Percentiles rank a stretch among this genome's conserved stretches.
phyloP scores from a whole-genome alignment of 1,139 yeast genomes.

The Candida smagusa region DNA sequence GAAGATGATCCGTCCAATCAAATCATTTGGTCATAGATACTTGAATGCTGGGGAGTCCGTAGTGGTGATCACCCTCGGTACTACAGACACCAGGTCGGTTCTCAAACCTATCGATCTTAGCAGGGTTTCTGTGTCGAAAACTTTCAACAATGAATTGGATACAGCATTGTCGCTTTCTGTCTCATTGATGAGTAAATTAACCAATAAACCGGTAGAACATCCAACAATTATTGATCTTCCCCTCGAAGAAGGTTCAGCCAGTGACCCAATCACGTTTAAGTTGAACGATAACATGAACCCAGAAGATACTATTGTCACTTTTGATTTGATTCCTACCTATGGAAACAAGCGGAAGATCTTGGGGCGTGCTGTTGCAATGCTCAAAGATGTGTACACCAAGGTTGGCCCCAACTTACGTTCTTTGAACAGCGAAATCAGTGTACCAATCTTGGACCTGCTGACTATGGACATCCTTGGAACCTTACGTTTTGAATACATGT shows the following conservation, averaged over 20 bases:
- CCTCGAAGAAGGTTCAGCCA: constrained; percentile 73
- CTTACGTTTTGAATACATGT: constrained; percentile 69
- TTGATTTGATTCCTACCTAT: constrained; percentile 93
- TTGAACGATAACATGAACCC: constrained; percentile 49
- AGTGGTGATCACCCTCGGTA: constrained; percentile 77
- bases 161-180: constrained; percentile 81
- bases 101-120: constrained; percentile 67
- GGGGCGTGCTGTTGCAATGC: constrained; percentile 83
- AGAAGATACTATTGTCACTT: constrained; percentile 60
- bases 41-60: constrained; percentile 63
- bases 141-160: constrained; percentile 79
- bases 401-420: constrained; percentile 73
- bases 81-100: constrained; percentile 69
- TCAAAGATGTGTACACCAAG: constrained; percentile 60
- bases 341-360: constrained; percentile 47
- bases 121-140: constrained; percentile 69
- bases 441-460: constrained; percentile 76
- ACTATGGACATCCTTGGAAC: constrained; percentile 76
- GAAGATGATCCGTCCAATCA: constrained; percentile 48
- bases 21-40: constrained; percentile 84
- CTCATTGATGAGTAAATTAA: constrained; percentile 46
- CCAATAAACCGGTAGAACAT: constrained; percentile 52
- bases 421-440: constrained; percentile 60
- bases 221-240: constrained; percentile 78
- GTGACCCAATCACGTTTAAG: constrained; percentile 81